Conservation (phyloP, 768 basidiomycete genomes). For the Mycena galopus region DNA sequence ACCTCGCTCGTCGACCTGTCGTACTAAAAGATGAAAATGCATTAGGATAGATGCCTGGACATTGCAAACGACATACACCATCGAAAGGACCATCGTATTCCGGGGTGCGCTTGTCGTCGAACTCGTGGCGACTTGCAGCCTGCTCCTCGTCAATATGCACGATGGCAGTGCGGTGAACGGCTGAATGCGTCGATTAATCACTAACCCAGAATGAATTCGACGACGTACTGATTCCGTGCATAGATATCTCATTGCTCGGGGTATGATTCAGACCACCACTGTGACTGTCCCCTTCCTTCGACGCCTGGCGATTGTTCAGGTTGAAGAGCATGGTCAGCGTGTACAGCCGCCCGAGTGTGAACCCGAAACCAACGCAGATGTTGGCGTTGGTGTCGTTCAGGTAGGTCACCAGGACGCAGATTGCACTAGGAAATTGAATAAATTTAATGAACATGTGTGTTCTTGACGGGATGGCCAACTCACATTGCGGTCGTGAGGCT, state of each 20-base stretch:
- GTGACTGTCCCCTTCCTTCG: too few species aligned
- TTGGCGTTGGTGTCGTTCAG: conserved; percentile 6
- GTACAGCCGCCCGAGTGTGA: conserved; percentile 1
- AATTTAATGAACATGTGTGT: neutral
- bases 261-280: neutral
- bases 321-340: conserved; percentile 9
- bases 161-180: conserved; percentile 3
- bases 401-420: conserved; percentile 4
- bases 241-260: neutral
- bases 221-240: conserved; percentile 16
- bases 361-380: conserved; percentile 17
- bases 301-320: conserved; percentile 2
- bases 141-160: conserved; percentile 9
- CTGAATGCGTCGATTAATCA: neutral
- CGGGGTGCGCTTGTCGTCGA: neutral
- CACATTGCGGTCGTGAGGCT: neutral
- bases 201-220: neutral
- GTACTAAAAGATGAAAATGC: too few species aligned
- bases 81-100: neutral
- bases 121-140: neutral
- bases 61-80: neutral
- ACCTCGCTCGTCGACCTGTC: too few species aligned
- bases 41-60: too few species aligned
- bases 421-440: neutral
- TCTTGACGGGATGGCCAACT: neutral